Base-by-base conservation (phyloP, 192 early-diverging fungal species). In the Rhizoclosmatium globosum region DNA sequence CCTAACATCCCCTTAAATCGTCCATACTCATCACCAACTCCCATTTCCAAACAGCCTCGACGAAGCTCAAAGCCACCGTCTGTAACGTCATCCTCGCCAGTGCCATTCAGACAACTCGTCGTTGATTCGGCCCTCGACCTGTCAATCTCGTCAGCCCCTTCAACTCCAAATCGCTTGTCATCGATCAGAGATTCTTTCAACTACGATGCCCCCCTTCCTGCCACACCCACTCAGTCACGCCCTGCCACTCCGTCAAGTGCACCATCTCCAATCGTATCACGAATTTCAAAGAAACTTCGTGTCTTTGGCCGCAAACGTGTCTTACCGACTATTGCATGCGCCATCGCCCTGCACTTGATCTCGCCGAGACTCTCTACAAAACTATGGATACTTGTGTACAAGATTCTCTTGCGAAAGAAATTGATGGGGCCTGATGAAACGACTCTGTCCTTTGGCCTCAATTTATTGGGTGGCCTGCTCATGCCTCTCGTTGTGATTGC, bases 271-370 rank as follows among this genome's bases (percentile, higher is more conserved):
- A 53, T 17, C 50, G 50, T 53, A 7, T 17, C 50, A 53, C 50
- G 50, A 53, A 53, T 17, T 13, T 53, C 50, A 53, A 53, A 7
- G 9, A 53, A 13, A 7, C 47, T 76, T 43, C 19, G 21, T 7
- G 13, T 9, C 9, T 59, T 76, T 67, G 7, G 15, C 4, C 62
- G 19, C 19, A 42, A 46, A 3, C 41, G 74, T 17, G 47, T 76
- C 15, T 15, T 76, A 4, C 74, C 74, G 1, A 23, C 48, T 47
- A 15, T 67, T 31, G 74, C 64, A 13, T 76, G 46, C 64, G 48
- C 66, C 21, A 67, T 76, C 9, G 64, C 48, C 4, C 38, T 76
- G 43, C 74, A 76, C 46, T 50, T 76, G 21, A 23, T 76, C n/a
- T 76, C 74, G 23, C 74, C 74, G 1, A 56, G 64, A 47, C 64